Percentiles rank a stretch among this genome's conserved stretches.
Conservation (phyloP, 1,284 basidiomycete genomes). For the Peniophora sp. region DNA sequence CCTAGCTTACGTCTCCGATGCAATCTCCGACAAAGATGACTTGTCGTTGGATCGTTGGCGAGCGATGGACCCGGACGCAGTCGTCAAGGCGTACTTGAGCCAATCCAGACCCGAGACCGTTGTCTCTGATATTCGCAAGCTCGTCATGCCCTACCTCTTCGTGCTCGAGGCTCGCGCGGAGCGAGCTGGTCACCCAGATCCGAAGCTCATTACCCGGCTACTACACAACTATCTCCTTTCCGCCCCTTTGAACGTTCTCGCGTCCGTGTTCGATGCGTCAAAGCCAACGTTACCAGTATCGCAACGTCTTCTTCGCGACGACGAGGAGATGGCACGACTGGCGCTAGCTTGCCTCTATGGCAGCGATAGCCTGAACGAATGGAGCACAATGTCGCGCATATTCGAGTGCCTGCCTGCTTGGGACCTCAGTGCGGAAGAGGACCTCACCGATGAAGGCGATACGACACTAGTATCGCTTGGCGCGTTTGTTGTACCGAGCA, state of each 20-base stretch:
- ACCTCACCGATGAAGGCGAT: conserved; percentile 66
- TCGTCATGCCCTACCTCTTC: conserved; percentile 87
- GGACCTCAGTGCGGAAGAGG: conserved; percentile 53
- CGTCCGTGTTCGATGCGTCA: conserved; percentile 79
- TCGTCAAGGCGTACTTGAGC: conserved; percentile 70
- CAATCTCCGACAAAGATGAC: conserved; percentile 35
- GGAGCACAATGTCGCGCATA: conserved; percentile 80
- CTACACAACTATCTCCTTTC: conserved; percentile 73
- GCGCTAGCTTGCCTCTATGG: conserved; percentile 89
- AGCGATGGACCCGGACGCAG: conserved; percentile 50
- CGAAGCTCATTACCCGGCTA: conserved; percentile 49
- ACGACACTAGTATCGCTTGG: conserved; percentile 77
- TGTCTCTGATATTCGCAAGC: conserved; percentile 61
- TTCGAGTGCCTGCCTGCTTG: conserved; percentile 94
- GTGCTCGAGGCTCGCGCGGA: conserved; percentile 83
- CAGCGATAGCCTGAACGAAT: conserved; percentile 59
- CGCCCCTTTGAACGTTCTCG: conserved; percentile 57
- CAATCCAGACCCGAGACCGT: conserved; percentile 60
- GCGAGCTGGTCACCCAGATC: conserved; percentile 64
- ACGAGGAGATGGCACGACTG: conserved; percentile 77
- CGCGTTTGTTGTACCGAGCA: conserved; percentile 70
- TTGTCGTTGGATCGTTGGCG: conserved; percentile 76
- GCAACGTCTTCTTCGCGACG: conserved; percentile 71
- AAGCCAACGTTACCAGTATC: conserved; percentile 73
- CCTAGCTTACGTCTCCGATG: conserved; percentile 75